A percentile compares a stretch with the other conserved stretches of the same genome.
These are phyloP conservation scores for Mucor indicus DNA, from an alignment of 371 early-diverging fungal species.

Conservation along the genomic window DNA sequence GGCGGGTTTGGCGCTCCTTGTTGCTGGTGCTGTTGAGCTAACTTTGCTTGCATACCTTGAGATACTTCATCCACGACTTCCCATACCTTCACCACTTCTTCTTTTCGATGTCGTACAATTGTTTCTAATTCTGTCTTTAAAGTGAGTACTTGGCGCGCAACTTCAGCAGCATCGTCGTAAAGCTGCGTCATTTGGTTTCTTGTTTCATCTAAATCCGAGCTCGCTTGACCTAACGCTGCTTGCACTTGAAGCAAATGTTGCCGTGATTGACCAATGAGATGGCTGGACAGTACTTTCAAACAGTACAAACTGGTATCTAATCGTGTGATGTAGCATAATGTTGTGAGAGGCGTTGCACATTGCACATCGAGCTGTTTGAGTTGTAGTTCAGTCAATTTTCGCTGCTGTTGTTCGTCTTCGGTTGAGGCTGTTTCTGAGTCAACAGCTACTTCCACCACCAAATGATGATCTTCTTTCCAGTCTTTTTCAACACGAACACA, in stretches of 20 bases:
- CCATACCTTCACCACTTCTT: conserved; percentile 62
- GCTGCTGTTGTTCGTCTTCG: not conserved
- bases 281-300: conserved; percentile 51
- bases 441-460: conserved; percentile 39
- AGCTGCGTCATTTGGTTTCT: conserved; percentile 47
- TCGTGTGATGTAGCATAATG: conserved; percentile 33
- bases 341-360: conserved; percentile 9
- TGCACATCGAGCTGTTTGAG: conserved; percentile 6
- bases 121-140: conserved; percentile 56
- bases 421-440: conserved; percentile 2
- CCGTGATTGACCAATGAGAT: conserved; percentile 39
- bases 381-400: conserved; percentile 1
- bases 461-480: conserved; percentile 49
- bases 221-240: conserved; percentile 44
- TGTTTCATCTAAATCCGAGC: conserved; percentile 45
- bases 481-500: conserved; percentile 38
- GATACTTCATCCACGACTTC: conserved; percentile 59
- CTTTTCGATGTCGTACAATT: conserved; percentile 54
- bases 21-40: conserved; percentile 8
- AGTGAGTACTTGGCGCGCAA: conserved; percentile 49
- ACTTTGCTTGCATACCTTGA: conserved; percentile 27
- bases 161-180: conserved; percentile 58
- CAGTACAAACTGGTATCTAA: conserved; percentile 59
- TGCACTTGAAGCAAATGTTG: conserved; percentile 40
- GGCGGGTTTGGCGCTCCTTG: not conserved